These are phyloP conservation scores for Heliophila coronopifolia DNA, from an alignment of 441 rosid genomes.

Conservation along the genomic window DNA sequence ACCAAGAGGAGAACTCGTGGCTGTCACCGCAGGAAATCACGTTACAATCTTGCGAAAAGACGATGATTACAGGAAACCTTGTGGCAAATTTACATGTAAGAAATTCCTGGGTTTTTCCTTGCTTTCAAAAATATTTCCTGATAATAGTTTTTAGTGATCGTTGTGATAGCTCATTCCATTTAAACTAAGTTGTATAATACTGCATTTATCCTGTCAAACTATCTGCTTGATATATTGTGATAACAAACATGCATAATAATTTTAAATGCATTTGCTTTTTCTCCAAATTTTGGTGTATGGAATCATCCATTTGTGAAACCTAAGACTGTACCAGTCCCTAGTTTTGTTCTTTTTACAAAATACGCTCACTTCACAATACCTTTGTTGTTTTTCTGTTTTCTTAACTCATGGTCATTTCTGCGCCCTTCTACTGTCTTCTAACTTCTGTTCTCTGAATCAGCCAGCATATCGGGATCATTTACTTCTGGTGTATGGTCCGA, in stretches of 20 bases:
- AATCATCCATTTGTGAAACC: background rate
- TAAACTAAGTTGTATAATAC: background rate
- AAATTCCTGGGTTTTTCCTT: conserved; percentile 13
- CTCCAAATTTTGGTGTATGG: background rate
- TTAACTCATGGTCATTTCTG: conserved; percentile 8
- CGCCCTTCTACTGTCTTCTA: conserved; percentile 11
- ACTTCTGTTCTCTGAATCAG: conserved; percentile 42
- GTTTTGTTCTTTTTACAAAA: background rate
- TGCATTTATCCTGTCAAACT: conserved; percentile 5
- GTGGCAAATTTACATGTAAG: conserved; percentile 64
- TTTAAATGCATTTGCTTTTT: background rate
- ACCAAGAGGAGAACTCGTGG: conserved; percentile 64
- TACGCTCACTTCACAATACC: background rate
- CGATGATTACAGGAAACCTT: conserved; percentile 67
- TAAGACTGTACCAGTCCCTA: background rate
- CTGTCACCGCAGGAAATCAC: conserved; percentile 73
- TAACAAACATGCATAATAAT: background rate
- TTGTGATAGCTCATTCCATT: conserved; percentile 1
- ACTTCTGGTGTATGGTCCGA: conserved; percentile 83
- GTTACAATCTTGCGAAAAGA: conserved; percentile 62
- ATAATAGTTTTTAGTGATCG: background rate
- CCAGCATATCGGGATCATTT: conserved; percentile 44
- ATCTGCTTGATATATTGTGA: background rate
- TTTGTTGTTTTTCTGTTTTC: background rate
- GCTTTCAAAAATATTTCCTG: conserved; percentile 4